A percentile compares a stretch with the other conserved stretches of the same genome.
Evolutionary conservation across 306 rosid genomes (phyloP).

Genomic region (Bauhinia variegata): DNA sequence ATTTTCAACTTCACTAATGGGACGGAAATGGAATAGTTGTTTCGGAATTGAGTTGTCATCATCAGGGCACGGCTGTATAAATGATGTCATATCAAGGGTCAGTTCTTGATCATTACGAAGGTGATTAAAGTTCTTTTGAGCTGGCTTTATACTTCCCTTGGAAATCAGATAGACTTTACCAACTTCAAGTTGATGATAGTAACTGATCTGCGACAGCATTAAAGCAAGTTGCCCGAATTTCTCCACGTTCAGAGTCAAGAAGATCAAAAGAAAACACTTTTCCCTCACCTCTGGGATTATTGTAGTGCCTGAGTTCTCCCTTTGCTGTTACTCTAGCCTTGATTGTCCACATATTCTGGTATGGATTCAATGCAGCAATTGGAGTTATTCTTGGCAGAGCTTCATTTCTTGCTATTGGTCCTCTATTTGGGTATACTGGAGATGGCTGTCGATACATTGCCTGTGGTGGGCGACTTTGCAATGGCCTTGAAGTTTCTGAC

Average conservation of each 20-base stretch:
- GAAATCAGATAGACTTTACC: constrained; percentile 79
- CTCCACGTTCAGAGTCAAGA: constrained; percentile 78
- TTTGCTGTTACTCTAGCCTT: constrained; percentile 92
- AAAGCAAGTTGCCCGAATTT: constrained; percentile 89
- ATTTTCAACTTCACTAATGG: constrained; percentile 64
- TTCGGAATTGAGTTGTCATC: constrained; percentile 74
- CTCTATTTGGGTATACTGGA: constrained; percentile 69
- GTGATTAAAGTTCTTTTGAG: constrained; percentile 72
- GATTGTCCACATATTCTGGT: constrained; percentile 76
- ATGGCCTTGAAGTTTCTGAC: constrained; percentile 49
- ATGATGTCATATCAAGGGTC: constrained; percentile 61
- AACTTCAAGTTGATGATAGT: constrained; percentile 67
- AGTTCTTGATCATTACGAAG: constrained; percentile 74
- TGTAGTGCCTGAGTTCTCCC: constrained; percentile 70
- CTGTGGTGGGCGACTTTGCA: constrained; percentile 59
- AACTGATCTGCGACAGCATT: constrained; percentile 81
- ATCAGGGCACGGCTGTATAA: constrained; percentile 66
- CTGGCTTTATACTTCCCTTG: constrained; percentile 72
- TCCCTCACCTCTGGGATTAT: constrained; percentile 83
- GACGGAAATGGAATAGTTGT: constrained; percentile 64
- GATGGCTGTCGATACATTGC: constrained; percentile 65
- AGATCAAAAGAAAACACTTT: constrained; percentile 94
- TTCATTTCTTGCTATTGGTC: constrained; percentile 72
- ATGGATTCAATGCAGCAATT: constrained; percentile 78
- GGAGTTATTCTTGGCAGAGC: constrained; percentile 77